Base-by-base conservation (phyloP, 202 grass and related monocot genomes). In the Setaria italica region DNA sequence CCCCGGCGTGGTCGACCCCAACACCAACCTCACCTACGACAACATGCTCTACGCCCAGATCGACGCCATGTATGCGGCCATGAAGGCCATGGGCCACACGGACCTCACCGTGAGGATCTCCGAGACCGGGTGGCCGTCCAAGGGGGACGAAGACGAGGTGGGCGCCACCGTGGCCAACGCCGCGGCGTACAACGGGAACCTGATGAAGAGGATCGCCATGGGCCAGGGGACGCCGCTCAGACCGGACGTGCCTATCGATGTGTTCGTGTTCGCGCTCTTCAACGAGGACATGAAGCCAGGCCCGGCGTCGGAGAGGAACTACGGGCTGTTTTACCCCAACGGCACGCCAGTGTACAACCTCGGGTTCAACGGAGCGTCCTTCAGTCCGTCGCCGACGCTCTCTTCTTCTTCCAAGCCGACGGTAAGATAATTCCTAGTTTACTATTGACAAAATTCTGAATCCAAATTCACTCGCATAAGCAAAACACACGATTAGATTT, bases 41-140 rank as follows among this genome's bases (percentile, higher is more conserved):
- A 98, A 98, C 86, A 95, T 98, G 93, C 88, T 98, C 32, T 95
- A 95, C 70, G 95, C 95, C 45, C 95, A 98, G 88, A 93, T 98
- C 51, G 95, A 98, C 77, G 87, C 95, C n/a, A 93, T 98, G 43
- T 98, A 98, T 78, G 83, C 91, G 0, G 95, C 95, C 25, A 89
- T 98, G 86, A 74, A 84, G 80, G 84, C 55, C 59, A 84, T 92
- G 85, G 95, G 84, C 0, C 92, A 93, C 87, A 66, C 80, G 9
- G 91, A 98, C 82, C 35, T 98, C 71, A 45, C 15, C 7, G 79
- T 98, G 25, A 62, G 74, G 70, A 68, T 98, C 84, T 95, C 95
- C 11, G 95, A 98, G 87, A 98, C 95, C 6, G 93, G 95, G 25
- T 98, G 95, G 93, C 95, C 95, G 4, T 98, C 93, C 5, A 89